These are phyloP conservation scores for Pelargonium myrrhifolium DNA, from an alignment of 441 rosid genomes.

Conservation along the genomic window DNA sequence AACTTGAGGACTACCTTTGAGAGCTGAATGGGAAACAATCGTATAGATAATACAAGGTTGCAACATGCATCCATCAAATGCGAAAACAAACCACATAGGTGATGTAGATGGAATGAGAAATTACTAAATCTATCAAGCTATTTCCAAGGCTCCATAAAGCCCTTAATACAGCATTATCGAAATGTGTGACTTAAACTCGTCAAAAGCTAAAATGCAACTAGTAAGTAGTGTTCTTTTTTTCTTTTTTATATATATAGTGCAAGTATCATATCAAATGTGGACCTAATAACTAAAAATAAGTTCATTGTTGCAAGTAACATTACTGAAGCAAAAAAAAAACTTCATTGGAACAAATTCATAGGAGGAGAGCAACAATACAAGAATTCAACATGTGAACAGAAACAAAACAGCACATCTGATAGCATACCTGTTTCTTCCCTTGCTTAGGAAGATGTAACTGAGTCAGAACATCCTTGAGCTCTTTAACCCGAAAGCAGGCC, in stretches of 20 bases:
- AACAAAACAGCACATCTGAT: not conserved
- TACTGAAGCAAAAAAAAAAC: not conserved
- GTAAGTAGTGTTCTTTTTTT: too few species aligned
- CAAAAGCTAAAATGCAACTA: not conserved
- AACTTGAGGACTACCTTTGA: not conserved
- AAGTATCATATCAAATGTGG: not conserved
- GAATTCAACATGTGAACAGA: not conserved
- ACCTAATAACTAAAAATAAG: not conserved
- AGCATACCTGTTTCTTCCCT: slow-evolving; percentile 32
- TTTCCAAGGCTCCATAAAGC: not conserved
- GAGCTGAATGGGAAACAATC: not conserved
- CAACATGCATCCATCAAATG: not conserved
- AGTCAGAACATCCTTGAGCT: slow-evolving; percentile 32
- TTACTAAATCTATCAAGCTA: not conserved
- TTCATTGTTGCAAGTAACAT: not conserved
- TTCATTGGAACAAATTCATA: not conserved
- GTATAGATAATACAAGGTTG: not conserved
- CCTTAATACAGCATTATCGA: not conserved
- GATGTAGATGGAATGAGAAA: not conserved
- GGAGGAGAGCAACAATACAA: not conserved
- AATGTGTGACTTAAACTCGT: not conserved
- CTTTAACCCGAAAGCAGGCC: slow-evolving; percentile 25
- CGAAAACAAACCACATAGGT: not conserved
- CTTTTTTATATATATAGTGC: not conserved
- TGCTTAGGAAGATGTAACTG: slow-evolving; percentile 30